Percentiles rank a stretch among this genome's conserved stretches.
These are phyloP conservation scores for Pseudisothecium myosuroides DNA, from an alignment of 225 moss, liverwort and hornwort genomes.

Conservation along the genomic window DNA sequence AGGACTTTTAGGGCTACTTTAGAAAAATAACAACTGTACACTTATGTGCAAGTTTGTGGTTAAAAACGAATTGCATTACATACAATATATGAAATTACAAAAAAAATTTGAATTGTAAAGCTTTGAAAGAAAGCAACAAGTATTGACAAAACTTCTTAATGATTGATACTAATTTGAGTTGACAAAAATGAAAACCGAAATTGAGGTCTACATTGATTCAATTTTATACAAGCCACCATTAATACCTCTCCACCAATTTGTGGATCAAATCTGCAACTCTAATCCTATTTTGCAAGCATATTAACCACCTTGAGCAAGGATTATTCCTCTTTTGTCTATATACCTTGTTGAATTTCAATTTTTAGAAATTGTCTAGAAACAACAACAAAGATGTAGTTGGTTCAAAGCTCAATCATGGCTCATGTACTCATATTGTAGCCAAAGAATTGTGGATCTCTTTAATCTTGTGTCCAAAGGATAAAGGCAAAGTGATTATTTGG, in stretches of 20 bases:
- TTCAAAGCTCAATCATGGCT: background rate
- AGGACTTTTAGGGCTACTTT: background rate
- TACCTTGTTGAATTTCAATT: background rate
- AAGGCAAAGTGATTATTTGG: background rate
- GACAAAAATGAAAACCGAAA: background rate
- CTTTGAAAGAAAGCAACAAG: background rate
- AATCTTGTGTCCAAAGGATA: background rate
- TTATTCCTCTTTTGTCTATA: background rate
- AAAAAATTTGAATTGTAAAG: background rate
- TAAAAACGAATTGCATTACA: background rate
- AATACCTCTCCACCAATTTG: background rate
- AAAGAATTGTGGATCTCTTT: too few relatives aligned
- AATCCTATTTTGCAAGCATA: background rate
- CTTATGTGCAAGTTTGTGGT: background rate
- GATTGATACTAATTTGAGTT: background rate
- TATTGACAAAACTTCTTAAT: background rate
- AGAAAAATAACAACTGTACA: background rate
- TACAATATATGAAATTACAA: background rate
- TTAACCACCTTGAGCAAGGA: background rate
- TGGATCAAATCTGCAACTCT: background rate
- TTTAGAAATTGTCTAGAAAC: fast-evolving
- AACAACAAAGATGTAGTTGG: background rate
- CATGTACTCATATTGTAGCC: background rate
- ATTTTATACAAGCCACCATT: background rate
- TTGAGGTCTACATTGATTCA: background rate